These are phyloP conservation scores for Aspergillus uvarum DNA, from an alignment of 2,329 filamentous ascomycete species.

Conservation along the genomic window DNA sequence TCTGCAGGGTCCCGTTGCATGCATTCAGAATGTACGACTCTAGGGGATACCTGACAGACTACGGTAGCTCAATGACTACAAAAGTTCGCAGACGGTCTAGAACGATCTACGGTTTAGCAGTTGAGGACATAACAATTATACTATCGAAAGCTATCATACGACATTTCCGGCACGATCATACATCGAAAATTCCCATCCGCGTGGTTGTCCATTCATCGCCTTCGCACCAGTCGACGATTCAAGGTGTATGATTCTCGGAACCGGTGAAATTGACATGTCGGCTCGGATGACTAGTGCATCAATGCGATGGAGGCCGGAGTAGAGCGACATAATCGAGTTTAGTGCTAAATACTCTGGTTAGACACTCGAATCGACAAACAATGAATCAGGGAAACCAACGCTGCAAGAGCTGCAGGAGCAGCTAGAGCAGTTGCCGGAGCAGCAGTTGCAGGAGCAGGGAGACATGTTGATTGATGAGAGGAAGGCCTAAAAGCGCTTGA, in stretches of 20 bases:
- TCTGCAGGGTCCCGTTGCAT: background rate
- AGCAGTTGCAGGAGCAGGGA: constrained; percentile 15
- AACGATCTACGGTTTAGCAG: background rate
- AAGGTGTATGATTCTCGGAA: background rate
- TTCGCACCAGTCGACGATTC: background rate
- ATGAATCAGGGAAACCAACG: constrained; percentile 1
- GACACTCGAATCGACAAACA: background rate
- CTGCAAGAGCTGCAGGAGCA: constrained; percentile 12
- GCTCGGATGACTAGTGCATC: background rate
- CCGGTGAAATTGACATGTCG: background rate
- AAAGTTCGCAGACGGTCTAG: no score
- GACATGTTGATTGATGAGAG: constrained; percentile 6
- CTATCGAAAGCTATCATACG: background rate
- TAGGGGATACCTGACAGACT: background rate
- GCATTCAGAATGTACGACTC: background rate
- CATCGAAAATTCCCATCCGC: background rate
- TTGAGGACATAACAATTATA: background rate
- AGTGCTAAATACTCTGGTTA: background rate
- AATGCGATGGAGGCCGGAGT: background rate
- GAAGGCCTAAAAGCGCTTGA: background rate
- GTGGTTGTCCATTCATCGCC: background rate
- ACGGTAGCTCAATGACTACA: no score
- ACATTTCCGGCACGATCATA: background rate
- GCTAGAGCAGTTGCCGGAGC: constrained; percentile 13
- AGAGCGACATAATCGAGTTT: background rate